phyloP scores from a whole-genome alignment of 2,329 filamentous ascomycete species.

The Pseudogymnoascus sp. region DNA sequence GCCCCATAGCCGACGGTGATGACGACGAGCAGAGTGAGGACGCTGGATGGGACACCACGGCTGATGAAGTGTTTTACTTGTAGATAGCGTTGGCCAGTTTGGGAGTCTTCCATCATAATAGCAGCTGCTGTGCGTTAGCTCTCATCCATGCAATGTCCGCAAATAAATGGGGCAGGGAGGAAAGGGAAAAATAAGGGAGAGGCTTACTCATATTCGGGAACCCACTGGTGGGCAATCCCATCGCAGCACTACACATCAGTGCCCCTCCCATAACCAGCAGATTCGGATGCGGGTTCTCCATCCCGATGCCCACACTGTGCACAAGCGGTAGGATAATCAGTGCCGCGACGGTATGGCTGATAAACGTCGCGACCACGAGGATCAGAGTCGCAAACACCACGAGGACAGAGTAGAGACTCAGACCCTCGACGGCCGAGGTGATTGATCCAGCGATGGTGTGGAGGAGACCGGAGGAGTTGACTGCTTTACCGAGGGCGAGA shows the following conservation, averaged over 20 bases:
- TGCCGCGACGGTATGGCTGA: conserved; percentile 93
- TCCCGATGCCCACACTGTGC: conserved; percentile 70
- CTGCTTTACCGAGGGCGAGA: conserved; percentile 83
- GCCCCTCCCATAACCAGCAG: conserved; percentile 90
- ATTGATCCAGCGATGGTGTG: conserved; percentile 79
- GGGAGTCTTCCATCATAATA: conserved; percentile 97
- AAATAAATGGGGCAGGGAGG: conserved; percentile 8
- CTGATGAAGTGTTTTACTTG: conserved; percentile 91
- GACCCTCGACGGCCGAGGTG: conserved; percentile 61
- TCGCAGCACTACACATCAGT: conserved; percentile 95
- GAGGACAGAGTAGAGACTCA: conserved; percentile 79
- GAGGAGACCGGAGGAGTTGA: conserved; percentile 84
- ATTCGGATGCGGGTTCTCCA: conserved; percentile 89
- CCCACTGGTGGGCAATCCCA: conserved; percentile 90
- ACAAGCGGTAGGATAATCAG: conserved; percentile 91
- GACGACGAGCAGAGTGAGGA: conserved; percentile 74
- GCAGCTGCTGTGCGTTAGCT: too few species aligned
- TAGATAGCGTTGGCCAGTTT: conserved; percentile 84
- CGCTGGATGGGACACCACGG: conserved; percentile 78
- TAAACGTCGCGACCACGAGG: conserved; percentile 90
- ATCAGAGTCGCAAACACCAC: conserved; percentile 80
- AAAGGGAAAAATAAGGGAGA: neutral
- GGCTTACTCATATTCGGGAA: conserved; percentile 99
- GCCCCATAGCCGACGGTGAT: conserved; percentile 84
- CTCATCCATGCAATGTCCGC: too few species aligned